A percentile compares a stretch with the other conserved stretches of the same genome.
Evolutionary conservation across 2,329 filamentous ascomycete species (phyloP).

Genomic region (Aspergillus ochraceoroseus): DNA sequence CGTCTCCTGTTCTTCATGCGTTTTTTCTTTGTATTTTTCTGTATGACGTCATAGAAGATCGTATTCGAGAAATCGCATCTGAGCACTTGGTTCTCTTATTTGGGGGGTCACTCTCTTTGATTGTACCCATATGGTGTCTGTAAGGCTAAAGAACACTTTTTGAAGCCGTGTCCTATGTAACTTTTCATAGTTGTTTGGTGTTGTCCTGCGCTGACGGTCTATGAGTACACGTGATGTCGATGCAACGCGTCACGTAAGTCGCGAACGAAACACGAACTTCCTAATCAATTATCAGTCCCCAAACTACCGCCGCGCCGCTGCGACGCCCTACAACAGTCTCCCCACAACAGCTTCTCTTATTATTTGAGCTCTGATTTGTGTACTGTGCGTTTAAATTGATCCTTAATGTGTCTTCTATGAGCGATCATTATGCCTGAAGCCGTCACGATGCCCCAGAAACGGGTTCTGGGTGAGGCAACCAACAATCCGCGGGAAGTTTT

Average conservation of each 20-base stretch:
- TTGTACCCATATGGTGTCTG: no score
- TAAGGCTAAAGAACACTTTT: no score
- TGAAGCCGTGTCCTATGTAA: no score
- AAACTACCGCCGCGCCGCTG: slow-evolving; percentile 13
- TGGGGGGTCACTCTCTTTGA: no score
- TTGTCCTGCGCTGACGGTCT: no score
- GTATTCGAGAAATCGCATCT: no score
- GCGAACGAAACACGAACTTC: slow-evolving; percentile 20
- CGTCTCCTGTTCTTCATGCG: no score
- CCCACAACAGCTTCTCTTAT: neutral
- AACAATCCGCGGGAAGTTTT: slow-evolving; percentile 60
- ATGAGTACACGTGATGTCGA: slow-evolving; percentile 4
- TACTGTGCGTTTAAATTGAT: neutral
- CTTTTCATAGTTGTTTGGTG: no score
- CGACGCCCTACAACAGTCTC: neutral
- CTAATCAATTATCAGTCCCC: slow-evolving; percentile 9
- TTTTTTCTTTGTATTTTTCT: no score
- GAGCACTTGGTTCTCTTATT: no score
- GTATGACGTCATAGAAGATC: no score
- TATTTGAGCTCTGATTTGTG: no score
- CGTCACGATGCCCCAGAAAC: slow-evolving; percentile 58
- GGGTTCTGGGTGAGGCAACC: slow-evolving; percentile 64
- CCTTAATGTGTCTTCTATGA: slow-evolving; percentile 16
- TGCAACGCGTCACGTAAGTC: slow-evolving; percentile 20
- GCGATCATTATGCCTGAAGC: slow-evolving; percentile 39